phyloP scores from a whole-genome alignment of 306 rosid genomes.

The Canavalia gladiata region DNA sequence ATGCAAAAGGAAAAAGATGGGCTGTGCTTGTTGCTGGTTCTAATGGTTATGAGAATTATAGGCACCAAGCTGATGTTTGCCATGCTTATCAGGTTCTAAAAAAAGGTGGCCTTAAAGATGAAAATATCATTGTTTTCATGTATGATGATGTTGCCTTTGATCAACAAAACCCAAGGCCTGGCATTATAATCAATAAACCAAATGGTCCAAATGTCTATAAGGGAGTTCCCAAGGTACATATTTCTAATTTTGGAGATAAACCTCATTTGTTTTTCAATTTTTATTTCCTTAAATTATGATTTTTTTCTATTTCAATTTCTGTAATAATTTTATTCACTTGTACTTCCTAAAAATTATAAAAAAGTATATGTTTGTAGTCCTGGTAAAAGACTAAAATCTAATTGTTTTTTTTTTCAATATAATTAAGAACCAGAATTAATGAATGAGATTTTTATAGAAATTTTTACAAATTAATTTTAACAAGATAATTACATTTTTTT shows the following conservation, averaged over 20 bases:
- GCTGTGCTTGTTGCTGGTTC: slow-evolving; percentile 49
- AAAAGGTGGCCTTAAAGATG: slow-evolving; percentile 43
- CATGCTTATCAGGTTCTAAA: slow-evolving; percentile 49
- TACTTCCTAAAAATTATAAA: too few species aligned
- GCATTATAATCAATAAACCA: slow-evolving; percentile 39
- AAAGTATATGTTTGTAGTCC: too few species aligned
- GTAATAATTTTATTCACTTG: too few species aligned
- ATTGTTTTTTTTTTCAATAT: too few species aligned
- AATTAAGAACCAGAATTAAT: too few species aligned
- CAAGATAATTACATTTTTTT: too few species aligned
- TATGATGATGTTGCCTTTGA: slow-evolving; percentile 42
- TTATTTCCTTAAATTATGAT: not conserved
- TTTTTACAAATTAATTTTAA: too few species aligned
- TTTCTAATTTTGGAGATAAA: too few species aligned
- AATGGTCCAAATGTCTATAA: slow-evolving; percentile 42
- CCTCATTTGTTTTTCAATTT: too few species aligned
- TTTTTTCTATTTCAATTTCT: not conserved
- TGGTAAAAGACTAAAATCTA: too few species aligned
- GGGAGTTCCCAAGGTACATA: slow-evolving; percentile 49
- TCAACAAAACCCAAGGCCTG: slow-evolving; percentile 21
- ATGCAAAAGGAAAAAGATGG: slow-evolving; percentile 44
- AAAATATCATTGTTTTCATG: slow-evolving; percentile 48
- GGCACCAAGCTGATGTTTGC: slow-evolving; percentile 54
- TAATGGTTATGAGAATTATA: slow-evolving; percentile 1
- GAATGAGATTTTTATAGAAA: too few species aligned